Evolutionary conservation across 352 stramenopile species (phyloP), one percentile per base, ranked within the genome.

Genomic region (Phytophthora uliginosa): DNA sequence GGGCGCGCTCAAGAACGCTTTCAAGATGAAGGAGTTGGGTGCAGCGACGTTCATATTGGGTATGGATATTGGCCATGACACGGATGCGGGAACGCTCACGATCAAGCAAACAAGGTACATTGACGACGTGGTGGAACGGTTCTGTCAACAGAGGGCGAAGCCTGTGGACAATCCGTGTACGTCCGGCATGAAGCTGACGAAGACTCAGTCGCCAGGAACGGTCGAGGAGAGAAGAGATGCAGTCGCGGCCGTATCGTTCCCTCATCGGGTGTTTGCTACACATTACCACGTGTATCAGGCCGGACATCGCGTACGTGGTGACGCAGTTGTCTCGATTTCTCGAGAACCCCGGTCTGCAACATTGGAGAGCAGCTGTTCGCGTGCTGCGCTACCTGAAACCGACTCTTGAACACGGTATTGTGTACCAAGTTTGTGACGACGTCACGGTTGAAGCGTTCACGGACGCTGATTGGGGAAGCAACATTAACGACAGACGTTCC

Each of bases 21-120:
- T 60, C 31, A 60, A 60, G 54, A 50, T 60, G 31, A 60, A 33
- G 54, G 54, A 50, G 2, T 33, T 48, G 22, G 50, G 50, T 17
- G 18, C 50, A 13, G 50, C 22, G 20, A 55, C 34, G 50, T 36
- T 55, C 15, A 60, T 60, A n/a, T 48, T 60, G 28, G 54, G 54
- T 18, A 60, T 60, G 54, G 33, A 60, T n/a, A 60, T 47, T 28
- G 31, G 50, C 18, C 54, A 50, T 17, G 33, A 48, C 26, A 60
- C 31, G 33, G 18, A 9, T 7, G 54, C 17, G 17, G 33, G 54
- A n/a, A 60, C 54, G 33, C 33, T 60, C n/a, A 48, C 50, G 54
- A 60, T 22, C 20, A 50, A 60, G 33, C 54, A 60, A 18, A 60
- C 33, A 18, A 31, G 54, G 15, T 48, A 50, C 10, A 60, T 60